These are phyloP conservation scores for Iris pallida DNA, from an alignment of 116 monocot species.

Conservation along the genomic window DNA sequence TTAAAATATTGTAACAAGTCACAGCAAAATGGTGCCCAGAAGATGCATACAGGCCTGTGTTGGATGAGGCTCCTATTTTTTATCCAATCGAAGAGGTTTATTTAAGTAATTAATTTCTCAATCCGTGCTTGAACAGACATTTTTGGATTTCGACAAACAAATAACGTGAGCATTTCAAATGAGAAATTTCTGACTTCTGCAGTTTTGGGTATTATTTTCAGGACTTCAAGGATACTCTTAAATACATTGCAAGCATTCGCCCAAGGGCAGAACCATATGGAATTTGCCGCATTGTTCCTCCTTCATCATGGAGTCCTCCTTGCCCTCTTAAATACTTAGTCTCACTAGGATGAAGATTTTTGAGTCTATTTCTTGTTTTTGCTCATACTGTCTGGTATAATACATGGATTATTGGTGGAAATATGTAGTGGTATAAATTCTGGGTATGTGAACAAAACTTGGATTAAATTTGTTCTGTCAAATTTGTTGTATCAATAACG, in stretches of 20 bases:
- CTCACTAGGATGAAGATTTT: too few species aligned
- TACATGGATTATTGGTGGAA: too few species aligned
- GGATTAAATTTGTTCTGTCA: too few species aligned
- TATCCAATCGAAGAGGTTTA: conserved; percentile 86
- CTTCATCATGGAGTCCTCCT: conserved; percentile 83
- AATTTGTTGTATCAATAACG: too few species aligned
- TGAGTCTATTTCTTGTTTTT: too few species aligned
- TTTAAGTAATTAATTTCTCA: neutral
- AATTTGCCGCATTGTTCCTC: conserved; percentile 84
- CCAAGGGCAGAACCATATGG: conserved; percentile 76
- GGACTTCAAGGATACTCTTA: conserved; percentile 89
- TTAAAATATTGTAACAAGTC: conserved; percentile 40
- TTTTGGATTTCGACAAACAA: neutral
- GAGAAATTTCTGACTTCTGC: neutral
- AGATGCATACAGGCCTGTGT: conserved; percentile 44
- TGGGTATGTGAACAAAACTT: too few species aligned
- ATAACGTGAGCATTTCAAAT: neutral
- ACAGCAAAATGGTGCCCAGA: conserved; percentile 64
- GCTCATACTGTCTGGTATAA: too few species aligned
- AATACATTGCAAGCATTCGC: conserved; percentile 71
- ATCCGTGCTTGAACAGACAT: neutral
- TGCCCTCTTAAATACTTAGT: conserved; percentile 88
- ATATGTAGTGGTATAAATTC: too few species aligned
- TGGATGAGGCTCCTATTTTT: conserved; percentile 81
- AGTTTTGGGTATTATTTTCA: conserved; percentile 10